Base-by-base conservation (phyloP, 169 alveolate genomes). In the Eimeria maxima region DNA sequence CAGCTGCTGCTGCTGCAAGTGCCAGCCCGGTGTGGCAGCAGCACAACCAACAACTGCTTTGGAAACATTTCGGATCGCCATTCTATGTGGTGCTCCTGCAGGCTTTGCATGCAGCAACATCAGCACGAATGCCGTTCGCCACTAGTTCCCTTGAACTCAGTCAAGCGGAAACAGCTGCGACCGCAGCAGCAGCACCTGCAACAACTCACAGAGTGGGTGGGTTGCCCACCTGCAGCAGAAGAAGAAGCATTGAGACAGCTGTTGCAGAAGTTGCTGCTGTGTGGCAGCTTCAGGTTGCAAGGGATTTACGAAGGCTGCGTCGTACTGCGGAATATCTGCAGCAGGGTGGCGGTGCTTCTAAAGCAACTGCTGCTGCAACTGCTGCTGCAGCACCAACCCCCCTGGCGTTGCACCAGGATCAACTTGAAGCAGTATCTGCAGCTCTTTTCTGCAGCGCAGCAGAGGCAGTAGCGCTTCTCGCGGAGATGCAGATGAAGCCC, bases 391-490 rank as follows among this genome's bases (percentile, higher is more conserved):
- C 16, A 50, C 7, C 38, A 8, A 27, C 16, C n/a, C 45, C 45
- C 22, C 45, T 33, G 53, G 50, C 45, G 8, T 20, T 27, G 45
- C 84, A 73, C 53, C 50, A 73, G 13, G 53, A 44, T 22, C 84
- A 38, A 44, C 55, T 78, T 27, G 65, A 78, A 14, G 69, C 89
- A 78, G 69, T 65, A 29, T 60, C 63, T 18, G 65, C 45, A 29
- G 60, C 65, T 42, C 67, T 78, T n/a, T 60, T 78, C 89, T 78
- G 89, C 89, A 78, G 67, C 67, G 89, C 89, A 78, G 89, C 89
- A 78, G 89, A 78, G 89, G 89, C 89, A 44, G 89, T 47, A 78
- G 33, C 89, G 33, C 67, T 78, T 13, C 89, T 78, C 44, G 89
- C 89, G 29, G 89, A 42, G 50, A 45, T 78, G 67, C 89, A 78